Conservation (phyloP, 2,329 filamentous ascomycete species). For the Hortaea werneckii region DNA sequence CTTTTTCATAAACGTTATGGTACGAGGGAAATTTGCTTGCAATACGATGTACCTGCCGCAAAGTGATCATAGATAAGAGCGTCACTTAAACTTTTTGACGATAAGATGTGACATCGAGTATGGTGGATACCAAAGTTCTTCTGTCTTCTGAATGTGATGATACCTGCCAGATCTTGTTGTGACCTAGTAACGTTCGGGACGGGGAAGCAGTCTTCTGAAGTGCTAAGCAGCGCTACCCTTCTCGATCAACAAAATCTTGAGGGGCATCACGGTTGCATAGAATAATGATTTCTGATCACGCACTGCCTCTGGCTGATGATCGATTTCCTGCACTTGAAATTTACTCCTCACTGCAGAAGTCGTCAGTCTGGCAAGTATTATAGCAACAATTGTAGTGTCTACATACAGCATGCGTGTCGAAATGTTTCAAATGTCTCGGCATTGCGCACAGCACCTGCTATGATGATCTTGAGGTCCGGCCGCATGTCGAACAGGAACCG, state of each 20-base stretch:
- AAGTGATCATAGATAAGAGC: too few species aligned
- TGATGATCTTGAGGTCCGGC: slow-evolving; percentile 48
- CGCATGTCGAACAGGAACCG: slow-evolving; percentile 50
- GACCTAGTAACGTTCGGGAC: too few species aligned
- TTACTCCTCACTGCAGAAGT: slow-evolving; percentile 17
- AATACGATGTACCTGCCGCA: too few species aligned
- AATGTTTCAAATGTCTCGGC: slow-evolving; percentile 58
- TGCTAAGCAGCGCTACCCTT: neutral
- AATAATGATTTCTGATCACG: slow-evolving; percentile 25
- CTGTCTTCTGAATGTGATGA: too few species aligned
- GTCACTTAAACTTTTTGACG: too few species aligned
- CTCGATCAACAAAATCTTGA: slow-evolving; percentile 20
- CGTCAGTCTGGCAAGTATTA: slow-evolving; percentile 1
- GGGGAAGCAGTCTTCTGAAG: too few species aligned
- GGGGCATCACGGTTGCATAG: slow-evolving; percentile 24
- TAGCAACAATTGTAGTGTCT: slow-evolving; percentile 7
- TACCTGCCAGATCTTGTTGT: too few species aligned
- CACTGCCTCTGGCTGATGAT: slow-evolving; percentile 21
- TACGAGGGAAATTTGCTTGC: too few species aligned
- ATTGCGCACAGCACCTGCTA: slow-evolving; percentile 63
- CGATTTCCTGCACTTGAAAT: slow-evolving; percentile 22
- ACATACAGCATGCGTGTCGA: slow-evolving; percentile 45
- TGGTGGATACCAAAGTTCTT: too few species aligned
- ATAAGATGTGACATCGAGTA: too few species aligned
- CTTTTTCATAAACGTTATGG: too few species aligned